Conservation (phyloP, 768 basidiomycete genomes). For the Suillus fuscotomentosus region DNA sequence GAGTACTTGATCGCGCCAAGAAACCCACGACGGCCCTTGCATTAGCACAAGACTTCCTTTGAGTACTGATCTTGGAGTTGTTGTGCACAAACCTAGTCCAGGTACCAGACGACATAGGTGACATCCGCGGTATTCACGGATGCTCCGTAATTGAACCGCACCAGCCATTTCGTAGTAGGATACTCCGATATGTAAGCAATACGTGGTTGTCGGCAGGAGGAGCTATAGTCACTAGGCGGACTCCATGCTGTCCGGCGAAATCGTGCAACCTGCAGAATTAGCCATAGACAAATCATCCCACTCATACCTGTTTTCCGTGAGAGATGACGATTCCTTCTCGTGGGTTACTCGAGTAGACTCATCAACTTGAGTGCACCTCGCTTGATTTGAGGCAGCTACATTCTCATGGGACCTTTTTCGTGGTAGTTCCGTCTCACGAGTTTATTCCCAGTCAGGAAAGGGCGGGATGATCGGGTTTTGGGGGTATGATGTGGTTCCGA, state of each 20-base stretch:
- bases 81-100: neutral
- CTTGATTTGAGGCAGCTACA: neutral
- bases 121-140: neutral
- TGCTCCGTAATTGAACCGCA: neutral
- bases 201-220: neutral
- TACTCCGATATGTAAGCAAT: neutral
- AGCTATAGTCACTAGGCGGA: neutral
- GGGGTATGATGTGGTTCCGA: neutral
- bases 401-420: neutral
- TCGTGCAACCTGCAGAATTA: neutral
- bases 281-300: neutral
- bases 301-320: neutral
- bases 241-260: neutral
- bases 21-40: neutral
- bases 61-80: neutral
- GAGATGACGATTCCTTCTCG: neutral
- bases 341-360: neutral
- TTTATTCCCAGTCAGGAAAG: neutral
- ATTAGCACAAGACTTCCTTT: neutral
- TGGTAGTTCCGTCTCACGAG: neutral
- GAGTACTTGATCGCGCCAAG: neutral
- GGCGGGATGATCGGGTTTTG: neutral
- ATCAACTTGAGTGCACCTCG: neutral
- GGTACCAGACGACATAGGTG: neutral
- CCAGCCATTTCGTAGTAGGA: neutral